Conservation (phyloP, 2,329 filamentous ascomycete genomes). For the Aspergillus clavatus region DNA sequence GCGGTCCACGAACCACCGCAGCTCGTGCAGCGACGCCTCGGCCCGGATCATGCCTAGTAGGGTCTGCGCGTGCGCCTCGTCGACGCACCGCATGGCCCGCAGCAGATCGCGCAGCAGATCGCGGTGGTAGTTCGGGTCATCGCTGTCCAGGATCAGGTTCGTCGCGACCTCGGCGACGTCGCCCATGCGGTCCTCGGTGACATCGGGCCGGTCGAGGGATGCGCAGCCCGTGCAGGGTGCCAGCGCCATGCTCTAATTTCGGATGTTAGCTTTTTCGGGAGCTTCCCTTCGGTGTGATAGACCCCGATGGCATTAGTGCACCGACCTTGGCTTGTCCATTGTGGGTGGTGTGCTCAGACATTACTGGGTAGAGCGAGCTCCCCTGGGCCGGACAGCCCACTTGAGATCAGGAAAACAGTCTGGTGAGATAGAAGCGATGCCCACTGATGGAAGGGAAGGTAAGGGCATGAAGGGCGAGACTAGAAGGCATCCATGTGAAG, state of each 20-base stretch:
- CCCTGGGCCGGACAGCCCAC: no score
- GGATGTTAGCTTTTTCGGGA: not conserved
- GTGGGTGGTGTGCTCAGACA: no score
- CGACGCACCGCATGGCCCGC: constrained; percentile 20
- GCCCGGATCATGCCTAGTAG: constrained; percentile 25
- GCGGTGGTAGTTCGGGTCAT: constrained; percentile 21
- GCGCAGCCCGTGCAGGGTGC: not conserved
- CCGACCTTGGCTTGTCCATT: not conserved
- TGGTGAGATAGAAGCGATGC: no score
- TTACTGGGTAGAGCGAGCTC: no score
- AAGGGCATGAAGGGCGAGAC: no score
- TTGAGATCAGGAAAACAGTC: no score
- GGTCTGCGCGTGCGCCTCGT: constrained; percentile 14
- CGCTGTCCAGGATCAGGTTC: not conserved
- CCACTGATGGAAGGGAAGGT: no score
- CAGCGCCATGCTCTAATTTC: not conserved
- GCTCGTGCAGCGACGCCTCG: constrained; percentile 22
- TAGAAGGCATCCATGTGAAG: no score
- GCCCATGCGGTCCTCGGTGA: not conserved
- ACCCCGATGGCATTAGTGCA: no score
- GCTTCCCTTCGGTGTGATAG: no score
- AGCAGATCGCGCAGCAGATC: constrained; percentile 26
- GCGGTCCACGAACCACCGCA: constrained; percentile 21
- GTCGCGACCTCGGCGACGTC: not conserved
- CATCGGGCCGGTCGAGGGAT: not conserved